phyloP scores from a whole-genome alignment of 306 rosid species.

The Cicer yamashitae region DNA sequence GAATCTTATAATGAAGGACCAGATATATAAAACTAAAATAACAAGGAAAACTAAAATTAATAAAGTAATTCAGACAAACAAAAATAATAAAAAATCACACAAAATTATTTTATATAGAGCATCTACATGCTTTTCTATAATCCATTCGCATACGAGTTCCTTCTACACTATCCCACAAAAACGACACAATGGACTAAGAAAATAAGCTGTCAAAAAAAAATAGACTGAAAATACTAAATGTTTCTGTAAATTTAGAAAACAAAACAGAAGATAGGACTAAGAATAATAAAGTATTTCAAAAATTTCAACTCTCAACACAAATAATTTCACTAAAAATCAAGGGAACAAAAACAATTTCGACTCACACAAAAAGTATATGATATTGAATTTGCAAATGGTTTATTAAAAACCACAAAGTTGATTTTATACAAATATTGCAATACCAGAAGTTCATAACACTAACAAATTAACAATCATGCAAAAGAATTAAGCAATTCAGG shows the following conservation, averaged over 20 bases:
- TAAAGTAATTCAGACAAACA: neutral
- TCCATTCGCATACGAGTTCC: neutral
- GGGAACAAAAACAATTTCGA: neutral
- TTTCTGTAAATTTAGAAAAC: neutral
- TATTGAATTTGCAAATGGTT: neutral
- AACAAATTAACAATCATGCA: neutral
- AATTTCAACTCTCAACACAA: neutral
- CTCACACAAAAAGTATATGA: neutral
- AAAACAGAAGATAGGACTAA: neutral
- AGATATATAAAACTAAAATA: neutral
- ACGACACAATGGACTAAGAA: neutral
- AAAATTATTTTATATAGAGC: neutral
- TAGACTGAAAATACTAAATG: neutral
- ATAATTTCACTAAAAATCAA: neutral
- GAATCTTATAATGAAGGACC: neutral
- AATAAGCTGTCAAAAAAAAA: neutral
- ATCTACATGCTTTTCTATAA: neutral
- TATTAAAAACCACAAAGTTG: neutral
- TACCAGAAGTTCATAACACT: neutral
- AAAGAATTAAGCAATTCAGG: constrained; percentile 12
- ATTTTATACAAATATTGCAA: neutral
- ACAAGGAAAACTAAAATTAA: neutral
- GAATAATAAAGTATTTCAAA: neutral
- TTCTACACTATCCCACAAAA: neutral
- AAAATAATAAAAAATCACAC: neutral